Base-by-base conservation (phyloP, 140 eudicot species). In the Artemisia princeps region DNA sequence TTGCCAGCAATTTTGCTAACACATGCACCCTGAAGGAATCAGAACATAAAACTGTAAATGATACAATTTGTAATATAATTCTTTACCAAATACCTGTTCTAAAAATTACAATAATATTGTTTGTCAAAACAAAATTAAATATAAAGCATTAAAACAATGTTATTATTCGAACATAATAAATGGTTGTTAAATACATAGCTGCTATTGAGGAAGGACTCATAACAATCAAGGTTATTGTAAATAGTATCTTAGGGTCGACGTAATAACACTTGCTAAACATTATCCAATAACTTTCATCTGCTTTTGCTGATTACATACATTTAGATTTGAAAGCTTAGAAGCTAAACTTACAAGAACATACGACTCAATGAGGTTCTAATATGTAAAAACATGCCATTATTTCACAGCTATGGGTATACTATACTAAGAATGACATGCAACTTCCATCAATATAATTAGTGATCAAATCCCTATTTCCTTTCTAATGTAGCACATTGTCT, bases 11-110 rank as follows among this genome's bases (percentile, higher is more conserved):
- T 84, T 81, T 86, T 88, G 57, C 80, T 76, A 17, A 94, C 94
- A 72, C 99, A 88, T 71, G 96, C 99, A 57, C 99, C 99, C 99
- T 94, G 83, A 65, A 71, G 60, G 40, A 68, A 64, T 23, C 53
- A 16, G 17, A 57, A 30, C 37, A 46, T 51, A 53, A 17, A 61
- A 37, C 6, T 37, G 44, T 37, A 37, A 37, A 37, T 37, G 44
- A 8, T 37, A 6, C 44, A 6, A 6, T 37, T 6, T 37, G 44
- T 37, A 37, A 37, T 37, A 37, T 6, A 6, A 6, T 37, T 37
- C 44, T 37, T 0, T 37, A 37, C 44, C 9, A 37, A 37, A 37
- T 37, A 37, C 44, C 44, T 6, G 44, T 37, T 37, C 9, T 37
- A 37, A 6, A 37, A 6, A 37, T 37, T 37, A 37, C 6, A 37